These are phyloP conservation scores for Staphylotrichum tortipilum DNA, from an alignment of 495 filamentous ascomycete genomes.

Conservation along the genomic window DNA sequence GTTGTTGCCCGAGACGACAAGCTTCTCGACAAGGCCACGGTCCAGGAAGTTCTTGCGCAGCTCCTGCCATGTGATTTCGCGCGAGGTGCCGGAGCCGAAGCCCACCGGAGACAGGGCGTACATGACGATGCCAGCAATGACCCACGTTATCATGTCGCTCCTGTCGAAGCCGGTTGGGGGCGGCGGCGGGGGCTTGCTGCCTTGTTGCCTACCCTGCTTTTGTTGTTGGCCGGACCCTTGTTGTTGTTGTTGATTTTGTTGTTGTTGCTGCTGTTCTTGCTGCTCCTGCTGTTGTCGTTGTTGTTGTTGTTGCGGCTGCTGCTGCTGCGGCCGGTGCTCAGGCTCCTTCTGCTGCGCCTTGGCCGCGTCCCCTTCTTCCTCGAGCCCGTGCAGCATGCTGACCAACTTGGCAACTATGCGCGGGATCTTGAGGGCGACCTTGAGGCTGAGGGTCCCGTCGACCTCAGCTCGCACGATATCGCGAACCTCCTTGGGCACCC, in stretches of 20 bases:
- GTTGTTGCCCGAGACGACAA: slow-evolving; percentile 63
- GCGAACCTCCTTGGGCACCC: slow-evolving; percentile 23
- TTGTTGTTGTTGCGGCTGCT: slow-evolving; percentile 14
- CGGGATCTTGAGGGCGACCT: slow-evolving; percentile 44
- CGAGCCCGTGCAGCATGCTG: too few relatives aligned
- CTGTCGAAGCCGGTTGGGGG: background rate
- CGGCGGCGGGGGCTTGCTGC: background rate
- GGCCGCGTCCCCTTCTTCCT: background rate
- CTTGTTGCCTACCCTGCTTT: slow-evolving; percentile 17
- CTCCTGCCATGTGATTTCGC: slow-evolving; percentile 96
- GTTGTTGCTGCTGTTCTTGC: slow-evolving; percentile 14
- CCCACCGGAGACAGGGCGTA: slow-evolving; percentile 19
- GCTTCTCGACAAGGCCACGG: slow-evolving; percentile 88
- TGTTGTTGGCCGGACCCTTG: too few relatives aligned
- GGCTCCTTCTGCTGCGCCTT: background rate
- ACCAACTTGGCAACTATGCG: slow-evolving; percentile 15
- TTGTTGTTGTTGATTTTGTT: too few relatives aligned
- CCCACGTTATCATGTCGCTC: slow-evolving; percentile 10
- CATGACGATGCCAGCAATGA: slow-evolving; percentile 5
- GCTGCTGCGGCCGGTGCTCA: too few relatives aligned
- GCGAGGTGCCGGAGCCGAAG: slow-evolving; percentile 15
- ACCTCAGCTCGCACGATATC: slow-evolving; percentile 31
- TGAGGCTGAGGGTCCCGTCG: slow-evolving; percentile 53
- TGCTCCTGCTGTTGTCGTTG: slow-evolving; percentile 2
- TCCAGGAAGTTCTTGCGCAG: slow-evolving; percentile 86